These are phyloP conservation scores for Fusarium keratoplasticum DNA, from an alignment of 2,329 filamentous ascomycete genomes.

Conservation along the genomic window DNA sequence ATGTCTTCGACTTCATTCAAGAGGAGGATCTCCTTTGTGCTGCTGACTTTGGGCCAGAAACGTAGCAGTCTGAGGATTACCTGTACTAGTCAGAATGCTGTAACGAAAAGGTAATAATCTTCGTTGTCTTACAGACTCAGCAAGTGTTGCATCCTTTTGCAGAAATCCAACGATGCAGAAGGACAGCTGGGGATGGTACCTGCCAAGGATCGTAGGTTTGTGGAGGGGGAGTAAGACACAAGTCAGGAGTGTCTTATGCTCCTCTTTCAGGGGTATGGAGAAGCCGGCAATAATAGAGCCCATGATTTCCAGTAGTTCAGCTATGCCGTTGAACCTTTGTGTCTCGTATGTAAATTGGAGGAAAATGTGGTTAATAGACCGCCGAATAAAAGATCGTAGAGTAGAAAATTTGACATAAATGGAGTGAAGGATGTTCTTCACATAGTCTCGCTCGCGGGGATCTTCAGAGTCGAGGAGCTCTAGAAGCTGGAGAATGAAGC, in stretches of 20 bases:
- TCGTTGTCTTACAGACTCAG: slow-evolving; percentile 79
- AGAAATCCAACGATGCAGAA: slow-evolving; percentile 99
- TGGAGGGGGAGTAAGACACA: slow-evolving; percentile 92
- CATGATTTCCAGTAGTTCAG: slow-evolving; percentile 94
- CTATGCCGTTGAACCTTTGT: slow-evolving; percentile 97
- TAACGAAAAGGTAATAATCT: not conserved
- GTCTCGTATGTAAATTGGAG: slow-evolving; percentile 99
- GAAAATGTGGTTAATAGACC: slow-evolving; percentile 99
- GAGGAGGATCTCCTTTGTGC: slow-evolving; percentile 99
- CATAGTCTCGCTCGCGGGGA: slow-evolving; percentile 93
- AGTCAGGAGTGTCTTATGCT: slow-evolving; percentile 98
- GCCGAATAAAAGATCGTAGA: slow-evolving; percentile 93
- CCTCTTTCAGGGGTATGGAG: slow-evolving; percentile 94
- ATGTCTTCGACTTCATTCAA: slow-evolving; percentile 99
- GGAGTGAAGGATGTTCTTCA: slow-evolving; percentile 96
- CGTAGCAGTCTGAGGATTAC: slow-evolving; percentile 93
- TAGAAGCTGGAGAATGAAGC: slow-evolving; percentile 95
- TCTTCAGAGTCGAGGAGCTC: slow-evolving; percentile 99
- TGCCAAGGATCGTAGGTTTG: slow-evolving; percentile 98
- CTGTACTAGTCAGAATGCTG: slow-evolving; percentile 54
- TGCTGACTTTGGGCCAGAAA: slow-evolving; percentile 99
- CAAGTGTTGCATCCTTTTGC: slow-evolving; percentile 96
- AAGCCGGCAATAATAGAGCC: slow-evolving; percentile 99
- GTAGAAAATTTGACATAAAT: slow-evolving; percentile 99
- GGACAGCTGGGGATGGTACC: slow-evolving; percentile 98